Percentiles rank a stretch among this genome's conserved stretches.
phyloP scores from a whole-genome alignment of 805 yeast genomes.

The Scheffersomyces lignosus region DNA sequence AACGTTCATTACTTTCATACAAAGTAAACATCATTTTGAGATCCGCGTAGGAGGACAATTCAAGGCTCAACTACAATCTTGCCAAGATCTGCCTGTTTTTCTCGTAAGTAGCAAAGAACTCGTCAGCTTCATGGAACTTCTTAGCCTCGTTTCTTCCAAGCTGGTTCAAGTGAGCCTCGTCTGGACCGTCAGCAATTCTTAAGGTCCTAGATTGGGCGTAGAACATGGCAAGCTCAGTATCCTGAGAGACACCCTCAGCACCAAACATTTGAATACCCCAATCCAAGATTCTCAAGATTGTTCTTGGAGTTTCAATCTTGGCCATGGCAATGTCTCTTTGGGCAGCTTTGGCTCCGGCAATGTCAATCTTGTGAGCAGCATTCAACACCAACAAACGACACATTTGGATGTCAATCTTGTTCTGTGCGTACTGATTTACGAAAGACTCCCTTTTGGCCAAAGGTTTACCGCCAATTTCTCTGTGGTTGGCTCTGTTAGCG shows the following conservation, averaged over 20 bases:
- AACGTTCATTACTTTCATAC: no score
- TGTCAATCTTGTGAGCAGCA: slow-evolving; percentile 62
- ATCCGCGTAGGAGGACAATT: no score
- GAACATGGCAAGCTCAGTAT: slow-evolving; percentile 54
- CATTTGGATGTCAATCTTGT: slow-evolving; percentile 53
- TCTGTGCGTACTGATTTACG: slow-evolving; percentile 48
- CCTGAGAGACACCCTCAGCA: slow-evolving; percentile 65
- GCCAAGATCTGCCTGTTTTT: slow-evolving; percentile 18
- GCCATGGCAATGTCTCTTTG: slow-evolving; percentile 60
- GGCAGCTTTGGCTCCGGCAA: slow-evolving; percentile 53
- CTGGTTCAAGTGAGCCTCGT: slow-evolving; percentile 62
- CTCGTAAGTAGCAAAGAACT: slow-evolving; percentile 27
- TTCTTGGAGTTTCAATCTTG: slow-evolving; percentile 60
- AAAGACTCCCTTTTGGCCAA: slow-evolving; percentile 53
- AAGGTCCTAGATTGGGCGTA: slow-evolving; percentile 55
- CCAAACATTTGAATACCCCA: slow-evolving; percentile 67
- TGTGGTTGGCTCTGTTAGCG: slow-evolving; percentile 50
- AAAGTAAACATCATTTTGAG: no score
- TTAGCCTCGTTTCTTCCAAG: slow-evolving; percentile 51
- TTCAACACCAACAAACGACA: slow-evolving; percentile 55
- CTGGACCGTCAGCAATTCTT: slow-evolving; percentile 70
- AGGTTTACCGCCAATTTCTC: slow-evolving; percentile 53
- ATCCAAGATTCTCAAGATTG: slow-evolving; percentile 51
- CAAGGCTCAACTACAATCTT: slow-evolving; percentile 26
- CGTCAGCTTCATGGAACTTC: slow-evolving; percentile 34